These are phyloP conservation scores for Plenodomus biglobosus DNA, from an alignment of 2,329 filamentous ascomycete species.

Conservation along the genomic window DNA sequence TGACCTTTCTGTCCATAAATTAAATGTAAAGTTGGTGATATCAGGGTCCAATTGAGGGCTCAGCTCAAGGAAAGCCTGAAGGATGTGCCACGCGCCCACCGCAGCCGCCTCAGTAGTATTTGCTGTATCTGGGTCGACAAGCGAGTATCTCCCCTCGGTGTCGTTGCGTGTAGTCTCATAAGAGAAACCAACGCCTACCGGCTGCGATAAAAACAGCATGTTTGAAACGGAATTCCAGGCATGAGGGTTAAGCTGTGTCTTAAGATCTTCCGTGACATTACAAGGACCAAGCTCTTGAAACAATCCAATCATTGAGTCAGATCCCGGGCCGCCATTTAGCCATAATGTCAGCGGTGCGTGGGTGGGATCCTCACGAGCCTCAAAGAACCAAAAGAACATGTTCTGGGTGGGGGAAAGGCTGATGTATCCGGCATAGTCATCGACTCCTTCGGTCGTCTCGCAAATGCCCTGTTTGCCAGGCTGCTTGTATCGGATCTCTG, in stretches of 20 bases:
- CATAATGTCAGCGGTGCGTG: constrained; percentile 47
- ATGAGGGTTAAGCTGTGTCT: constrained; percentile 42
- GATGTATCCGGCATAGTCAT: constrained; percentile 44
- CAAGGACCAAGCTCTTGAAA: constrained; percentile 49
- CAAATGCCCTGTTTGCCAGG: constrained; percentile 47
- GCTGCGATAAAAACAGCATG: constrained; percentile 46
- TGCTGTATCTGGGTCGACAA: constrained; percentile 32
- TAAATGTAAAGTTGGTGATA: constrained; percentile 56
- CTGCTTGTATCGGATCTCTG: constrained; percentile 40
- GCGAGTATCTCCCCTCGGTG: constrained; percentile 31
- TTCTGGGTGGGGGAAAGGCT: constrained; percentile 40
- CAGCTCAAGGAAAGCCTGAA: constrained; percentile 41
- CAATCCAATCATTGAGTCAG: constrained; percentile 57
- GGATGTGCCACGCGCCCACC: constrained; percentile 40
- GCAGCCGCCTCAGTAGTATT: constrained; percentile 42
- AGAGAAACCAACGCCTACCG: constrained; percentile 45
- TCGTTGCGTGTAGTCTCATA: constrained; percentile 38
- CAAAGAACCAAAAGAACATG: constrained; percentile 54
- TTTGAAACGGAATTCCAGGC: constrained; percentile 45
- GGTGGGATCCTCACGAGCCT: constrained; percentile 48
- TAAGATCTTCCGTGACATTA: constrained; percentile 41
- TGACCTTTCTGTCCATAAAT: constrained; percentile 50
- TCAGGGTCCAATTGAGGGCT: constrained; percentile 50
- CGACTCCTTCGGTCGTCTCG: constrained; percentile 43
- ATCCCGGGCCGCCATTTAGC: constrained; percentile 58